A percentile compares a stretch with the other conserved stretches of the same genome.
phyloP scores from a whole-genome alignment of 495 filamentous ascomycete genomes.

The Massariosphaeria phaeospora region DNA sequence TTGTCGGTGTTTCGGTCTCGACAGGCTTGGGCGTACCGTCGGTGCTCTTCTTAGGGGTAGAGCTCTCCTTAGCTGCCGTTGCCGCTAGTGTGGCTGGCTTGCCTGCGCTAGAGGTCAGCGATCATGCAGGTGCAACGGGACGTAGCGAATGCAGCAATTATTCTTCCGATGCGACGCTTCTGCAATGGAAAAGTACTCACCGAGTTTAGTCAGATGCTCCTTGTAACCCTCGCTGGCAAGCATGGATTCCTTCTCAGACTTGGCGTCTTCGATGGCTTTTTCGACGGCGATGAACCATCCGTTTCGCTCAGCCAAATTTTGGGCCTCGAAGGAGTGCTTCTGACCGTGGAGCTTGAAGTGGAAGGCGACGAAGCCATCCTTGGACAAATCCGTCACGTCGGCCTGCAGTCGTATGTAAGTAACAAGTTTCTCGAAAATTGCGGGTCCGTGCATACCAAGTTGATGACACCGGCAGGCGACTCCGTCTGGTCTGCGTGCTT shows the following conservation, averaged over 20 bases:
- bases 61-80: slow-evolving; percentile 32
- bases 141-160: slow-evolving; percentile 34
- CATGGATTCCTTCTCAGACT: slow-evolving; percentile 46
- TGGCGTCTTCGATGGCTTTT: slow-evolving; percentile 53
- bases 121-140: slow-evolving; percentile 27
- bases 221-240: slow-evolving; percentile 44
- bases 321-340: slow-evolving; percentile 85
- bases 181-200: slow-evolving; percentile 33
- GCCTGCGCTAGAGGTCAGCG: slow-evolving; percentile 42
- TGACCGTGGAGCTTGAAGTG: slow-evolving; percentile 74
- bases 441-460: slow-evolving; percentile 58
- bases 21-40: slow-evolving; percentile 34
- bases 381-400: slow-evolving; percentile 73
- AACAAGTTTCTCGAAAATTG: not conserved
- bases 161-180: not conserved
- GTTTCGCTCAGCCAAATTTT: slow-evolving; percentile 70
- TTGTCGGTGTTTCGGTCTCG: slow-evolving; percentile 29
- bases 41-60: slow-evolving; percentile 41
- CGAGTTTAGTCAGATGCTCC: slow-evolving; percentile 44
- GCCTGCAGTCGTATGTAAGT: slow-evolving; percentile 50
- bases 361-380: slow-evolving; percentile 74
- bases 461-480: slow-evolving; percentile 73
- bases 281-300: slow-evolving; percentile 67
- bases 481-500: slow-evolving; percentile 81
- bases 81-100: slow-evolving; percentile 38